Percentiles rank a stretch among this genome's conserved stretches.
Evolutionary conservation across 768 basidiomycete species (phyloP).

Genomic region (Suillus discolor): DNA sequence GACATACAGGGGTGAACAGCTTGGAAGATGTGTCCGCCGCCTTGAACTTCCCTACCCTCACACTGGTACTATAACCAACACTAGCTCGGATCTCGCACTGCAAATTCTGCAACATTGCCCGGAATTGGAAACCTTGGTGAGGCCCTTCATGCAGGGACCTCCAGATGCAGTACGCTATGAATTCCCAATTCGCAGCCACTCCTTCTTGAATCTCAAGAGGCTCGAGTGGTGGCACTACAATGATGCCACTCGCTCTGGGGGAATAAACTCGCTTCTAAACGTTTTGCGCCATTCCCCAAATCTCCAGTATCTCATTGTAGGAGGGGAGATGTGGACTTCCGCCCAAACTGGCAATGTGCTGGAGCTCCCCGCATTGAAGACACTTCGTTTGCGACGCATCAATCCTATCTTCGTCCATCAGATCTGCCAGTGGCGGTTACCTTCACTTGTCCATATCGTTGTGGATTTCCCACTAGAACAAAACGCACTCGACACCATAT

Average conservation of each 20-base stretch:
- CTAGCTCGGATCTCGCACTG: constrained; percentile 37
- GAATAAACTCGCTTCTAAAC: constrained; percentile 60
- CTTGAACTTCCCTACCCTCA: constrained; percentile 59
- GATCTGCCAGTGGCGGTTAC: constrained; percentile 53
- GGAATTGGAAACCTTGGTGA: constrained; percentile 54
- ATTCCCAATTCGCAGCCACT: constrained; percentile 49
- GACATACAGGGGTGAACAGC: constrained; percentile 12
- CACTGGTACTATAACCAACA: constrained; percentile 43
- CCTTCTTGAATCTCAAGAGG: constrained; percentile 54
- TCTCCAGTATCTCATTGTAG: constrained; percentile 59
- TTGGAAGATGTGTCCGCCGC: constrained; percentile 50
- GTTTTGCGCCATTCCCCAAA: constrained; percentile 57
- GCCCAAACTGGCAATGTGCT: constrained; percentile 27
- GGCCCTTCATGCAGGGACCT: constrained; percentile 38
- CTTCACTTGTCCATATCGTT: constrained; percentile 53
- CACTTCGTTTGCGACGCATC: constrained; percentile 52
- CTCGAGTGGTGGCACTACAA: constrained; percentile 71
- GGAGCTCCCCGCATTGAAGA: constrained; percentile 48
- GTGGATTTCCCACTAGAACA: constrained; percentile 47
- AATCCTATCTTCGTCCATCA: constrained; percentile 54
- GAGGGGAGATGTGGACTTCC: constrained; percentile 42
- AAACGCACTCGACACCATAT: constrained; percentile 45
- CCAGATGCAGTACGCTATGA: constrained; percentile 46
- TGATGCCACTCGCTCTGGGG: constrained; percentile 60
- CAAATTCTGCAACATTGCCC: constrained; percentile 53